A percentile compares a stretch with the other conserved stretches of the same genome.
These are phyloP conservation scores for Parastagonospora avenae DNA, from an alignment of 2,329 filamentous ascomycete genomes.

Conservation along the genomic window DNA sequence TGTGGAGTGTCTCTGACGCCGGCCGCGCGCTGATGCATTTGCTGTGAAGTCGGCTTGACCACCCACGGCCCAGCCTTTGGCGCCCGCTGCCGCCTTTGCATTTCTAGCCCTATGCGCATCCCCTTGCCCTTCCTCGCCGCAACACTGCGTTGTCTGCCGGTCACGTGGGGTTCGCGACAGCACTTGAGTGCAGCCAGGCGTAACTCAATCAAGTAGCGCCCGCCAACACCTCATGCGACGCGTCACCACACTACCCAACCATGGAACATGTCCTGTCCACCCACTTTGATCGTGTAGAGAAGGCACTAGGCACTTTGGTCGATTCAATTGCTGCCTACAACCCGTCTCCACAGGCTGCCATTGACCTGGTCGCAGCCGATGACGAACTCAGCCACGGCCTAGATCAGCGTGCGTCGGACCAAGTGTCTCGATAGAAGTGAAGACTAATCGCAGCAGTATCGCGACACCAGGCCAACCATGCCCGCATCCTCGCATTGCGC, in stretches of 20 bases:
- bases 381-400: conserved; percentile 69
- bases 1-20: neutral
- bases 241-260: neutral
- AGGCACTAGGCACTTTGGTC: conserved; percentile 67
- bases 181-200: neutral
- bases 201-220: neutral
- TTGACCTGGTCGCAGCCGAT: conserved; percentile 74
- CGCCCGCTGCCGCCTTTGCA: conserved; percentile 1
- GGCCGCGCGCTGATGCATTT: neutral
- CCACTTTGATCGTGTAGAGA: conserved; percentile 54
- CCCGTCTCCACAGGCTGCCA: conserved; percentile 69
- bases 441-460: conserved; percentile 60
- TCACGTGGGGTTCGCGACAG: neutral
- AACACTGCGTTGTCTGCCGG: neutral
- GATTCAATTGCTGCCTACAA: conserved; percentile 85
- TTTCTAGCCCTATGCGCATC: neutral
- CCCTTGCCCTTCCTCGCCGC: conserved; percentile 1
- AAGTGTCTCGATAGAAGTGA: neutral
- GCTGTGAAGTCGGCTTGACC: neutral
- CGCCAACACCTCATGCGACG: neutral
- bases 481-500: conserved; percentile 71
- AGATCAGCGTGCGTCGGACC: conserved; percentile 60
- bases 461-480: conserved; percentile 75
- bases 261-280: conserved; percentile 52
- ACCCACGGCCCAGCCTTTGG: conserved; percentile 2